Evolutionary conservation across 192 early-diverging fungal genomes (phyloP).

Genomic region (Piromyces finnis): DNA sequence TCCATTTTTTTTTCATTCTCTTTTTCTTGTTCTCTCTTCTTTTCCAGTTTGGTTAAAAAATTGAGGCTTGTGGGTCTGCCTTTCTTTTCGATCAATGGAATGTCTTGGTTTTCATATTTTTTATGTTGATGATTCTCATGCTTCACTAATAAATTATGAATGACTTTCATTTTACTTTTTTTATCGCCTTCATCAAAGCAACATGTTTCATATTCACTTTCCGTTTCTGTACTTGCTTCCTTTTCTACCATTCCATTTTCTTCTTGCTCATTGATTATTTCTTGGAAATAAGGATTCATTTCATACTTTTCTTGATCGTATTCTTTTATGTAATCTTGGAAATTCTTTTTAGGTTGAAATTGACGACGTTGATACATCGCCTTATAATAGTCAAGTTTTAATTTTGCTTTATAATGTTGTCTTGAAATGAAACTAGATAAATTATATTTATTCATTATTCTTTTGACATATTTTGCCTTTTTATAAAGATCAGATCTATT

Average conservation of each 20-base stretch:
- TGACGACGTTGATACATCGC: background rate
- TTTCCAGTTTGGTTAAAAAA: no score
- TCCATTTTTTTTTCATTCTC: background rate
- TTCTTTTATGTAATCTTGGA: background rate
- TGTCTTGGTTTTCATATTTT: background rate
- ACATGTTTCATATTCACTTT: background rate
- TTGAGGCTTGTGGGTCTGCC: no score
- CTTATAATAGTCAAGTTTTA: background rate
- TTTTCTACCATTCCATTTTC: no score
- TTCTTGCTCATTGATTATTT: background rate
- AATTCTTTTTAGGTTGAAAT: background rate
- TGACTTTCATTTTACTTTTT: background rate
- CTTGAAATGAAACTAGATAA: background rate
- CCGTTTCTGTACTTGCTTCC: background rate
- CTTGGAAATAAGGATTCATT: background rate
- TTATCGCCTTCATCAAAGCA: background rate
- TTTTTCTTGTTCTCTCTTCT: background rate
- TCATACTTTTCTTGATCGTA: background rate
- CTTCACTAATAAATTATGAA: background rate
- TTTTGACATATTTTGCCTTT: background rate
- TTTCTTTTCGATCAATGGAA: background rate
- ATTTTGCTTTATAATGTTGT: background rate
- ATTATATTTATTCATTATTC: background rate
- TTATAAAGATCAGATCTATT: background rate
- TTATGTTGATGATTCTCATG: background rate